Conservation (phyloP, 768 basidiomycete genomes). For the Tricholoma sp. region DNA sequence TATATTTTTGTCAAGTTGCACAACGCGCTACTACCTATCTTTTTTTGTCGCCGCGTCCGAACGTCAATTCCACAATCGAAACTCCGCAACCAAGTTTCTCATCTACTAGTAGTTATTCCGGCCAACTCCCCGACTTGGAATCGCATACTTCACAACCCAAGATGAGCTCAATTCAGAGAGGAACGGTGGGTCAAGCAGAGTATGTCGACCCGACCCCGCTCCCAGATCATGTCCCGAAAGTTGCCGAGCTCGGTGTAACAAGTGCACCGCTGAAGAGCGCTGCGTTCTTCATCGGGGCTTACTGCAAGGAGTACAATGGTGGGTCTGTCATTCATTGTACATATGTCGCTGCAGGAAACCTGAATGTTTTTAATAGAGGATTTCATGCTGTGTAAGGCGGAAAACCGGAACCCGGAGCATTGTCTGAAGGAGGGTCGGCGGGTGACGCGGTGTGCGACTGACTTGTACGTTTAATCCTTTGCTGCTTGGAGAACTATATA, state of each 20-base stretch:
- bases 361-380: conserved; percentile 23
- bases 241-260: conserved; percentile 83
- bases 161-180: conserved; percentile 52
- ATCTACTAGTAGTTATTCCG: conserved; percentile 17
- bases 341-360: not conserved
- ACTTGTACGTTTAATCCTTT: conserved; percentile 60
- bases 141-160: conserved; percentile 19
- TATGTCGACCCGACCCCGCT: conserved; percentile 65
- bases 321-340: conserved; percentile 20
- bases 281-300: conserved; percentile 92
- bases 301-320: conserved; percentile 98
- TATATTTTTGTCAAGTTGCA: too few relatives aligned
- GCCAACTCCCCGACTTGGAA: conserved; percentile 7
- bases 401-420: conserved; percentile 84
- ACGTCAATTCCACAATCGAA: conserved; percentile 6
- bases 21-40: too few relatives aligned
- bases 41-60: not conserved
- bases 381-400: conserved; percentile 92
- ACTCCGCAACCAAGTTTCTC: conserved; percentile 24
- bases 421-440: conserved; percentile 94
- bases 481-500: not conserved
- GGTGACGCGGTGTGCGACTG: conserved; percentile 92
- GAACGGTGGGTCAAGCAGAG: conserved; percentile 40
- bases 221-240: conserved; percentile 62
- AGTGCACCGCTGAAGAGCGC: conserved; percentile 95